phyloP scores from a whole-genome alignment of 192 early-diverging fungal genomes.

The Gonapodya prolifera region DNA sequence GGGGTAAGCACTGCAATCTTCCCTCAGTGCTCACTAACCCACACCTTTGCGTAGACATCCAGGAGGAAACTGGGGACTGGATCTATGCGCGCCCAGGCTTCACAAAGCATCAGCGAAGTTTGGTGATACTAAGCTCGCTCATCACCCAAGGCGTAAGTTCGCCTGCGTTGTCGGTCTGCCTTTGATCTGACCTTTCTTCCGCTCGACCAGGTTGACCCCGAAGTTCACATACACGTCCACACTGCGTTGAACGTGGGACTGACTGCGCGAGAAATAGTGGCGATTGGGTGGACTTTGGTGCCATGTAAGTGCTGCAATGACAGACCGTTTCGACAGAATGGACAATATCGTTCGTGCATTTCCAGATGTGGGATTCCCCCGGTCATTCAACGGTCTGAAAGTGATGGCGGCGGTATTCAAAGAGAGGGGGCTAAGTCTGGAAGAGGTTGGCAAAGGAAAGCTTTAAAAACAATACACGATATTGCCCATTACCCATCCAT shows the following conservation, averaged over 20 bases:
- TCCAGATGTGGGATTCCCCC: neutral
- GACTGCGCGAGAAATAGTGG: neutral
- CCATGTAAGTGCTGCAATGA: neutral
- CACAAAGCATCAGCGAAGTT: neutral
- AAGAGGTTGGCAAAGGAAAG: neutral
- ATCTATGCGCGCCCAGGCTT: neutral
- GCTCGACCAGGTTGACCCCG: neutral
- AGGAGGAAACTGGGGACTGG: neutral
- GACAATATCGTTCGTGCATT: neutral
- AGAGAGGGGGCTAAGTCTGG: neutral
- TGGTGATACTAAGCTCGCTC: neutral
- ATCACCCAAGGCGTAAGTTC: neutral
- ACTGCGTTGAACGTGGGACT: neutral
- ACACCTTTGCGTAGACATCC: neutral
- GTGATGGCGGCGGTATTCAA: neutral
- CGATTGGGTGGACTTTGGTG: neutral
- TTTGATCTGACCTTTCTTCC: too few species aligned
- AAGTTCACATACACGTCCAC: neutral
- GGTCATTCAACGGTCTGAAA: neutral
- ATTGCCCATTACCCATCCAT: too few species aligned
- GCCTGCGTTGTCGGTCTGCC: too few species aligned
- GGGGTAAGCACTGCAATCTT: neutral
- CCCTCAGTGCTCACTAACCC: neutral
- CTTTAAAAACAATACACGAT: neutral
- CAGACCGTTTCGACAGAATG: neutral